phyloP scores from a whole-genome alignment of 805 yeast species.

The Ogataea trehalophila region DNA sequence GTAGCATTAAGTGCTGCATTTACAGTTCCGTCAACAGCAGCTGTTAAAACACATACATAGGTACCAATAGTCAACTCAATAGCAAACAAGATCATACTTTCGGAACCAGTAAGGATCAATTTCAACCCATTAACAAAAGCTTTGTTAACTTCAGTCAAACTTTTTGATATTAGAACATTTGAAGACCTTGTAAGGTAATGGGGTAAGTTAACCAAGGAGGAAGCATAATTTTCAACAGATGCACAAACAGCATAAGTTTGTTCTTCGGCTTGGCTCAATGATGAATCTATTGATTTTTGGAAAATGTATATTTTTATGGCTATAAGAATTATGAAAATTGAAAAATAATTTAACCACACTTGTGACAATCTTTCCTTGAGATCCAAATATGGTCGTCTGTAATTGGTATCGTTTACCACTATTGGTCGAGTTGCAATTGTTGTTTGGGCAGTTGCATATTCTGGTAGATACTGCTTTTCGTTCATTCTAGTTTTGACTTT shows the following conservation, averaged over 20 bases:
- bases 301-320: constrained; percentile 60
- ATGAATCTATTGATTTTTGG: constrained; percentile 37
- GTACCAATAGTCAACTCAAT: constrained; percentile 81
- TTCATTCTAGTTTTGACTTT: too few species aligned
- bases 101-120: constrained; percentile 49
- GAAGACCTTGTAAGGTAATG: constrained; percentile 51
- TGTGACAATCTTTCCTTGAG: constrained; percentile 56
- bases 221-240: constrained; percentile 37
- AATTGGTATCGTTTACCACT: constrained; percentile 2
- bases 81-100: constrained; percentile 55
- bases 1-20: constrained; percentile 72
- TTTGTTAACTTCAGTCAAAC: constrained; percentile 44
- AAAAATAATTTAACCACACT: constrained; percentile 59
- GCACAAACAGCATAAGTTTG: constrained; percentile 43
- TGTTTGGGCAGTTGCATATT: too few species aligned
- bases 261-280: constrained; percentile 36
- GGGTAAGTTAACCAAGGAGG: constrained; percentile 42
- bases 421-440: too few species aligned
- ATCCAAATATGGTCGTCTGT: constrained; percentile 38
- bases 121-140: constrained; percentile 41
- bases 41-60: constrained; percentile 72
- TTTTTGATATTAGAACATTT: constrained; percentile 43
- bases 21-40: constrained; percentile 68
- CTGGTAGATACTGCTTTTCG: too few species aligned
- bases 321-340: constrained; percentile 51